Conservation (phyloP, 352 stramenopile species). For the Thalassiosira livingstoniorum region DNA sequence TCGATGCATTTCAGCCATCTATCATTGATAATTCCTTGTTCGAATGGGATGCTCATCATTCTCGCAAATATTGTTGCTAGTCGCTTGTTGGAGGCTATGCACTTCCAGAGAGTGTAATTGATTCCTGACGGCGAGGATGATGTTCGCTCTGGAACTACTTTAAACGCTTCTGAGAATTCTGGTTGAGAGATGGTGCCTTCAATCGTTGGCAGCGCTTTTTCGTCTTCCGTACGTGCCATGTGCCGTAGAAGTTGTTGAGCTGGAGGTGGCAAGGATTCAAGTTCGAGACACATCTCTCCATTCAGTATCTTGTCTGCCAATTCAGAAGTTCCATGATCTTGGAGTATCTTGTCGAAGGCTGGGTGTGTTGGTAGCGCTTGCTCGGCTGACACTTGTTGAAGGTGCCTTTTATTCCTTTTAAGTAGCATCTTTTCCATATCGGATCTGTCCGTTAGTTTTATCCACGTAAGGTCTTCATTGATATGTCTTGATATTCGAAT, state of each 20-base stretch:
- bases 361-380: not conserved
- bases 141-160: not conserved
- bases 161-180: conserved; percentile 18
- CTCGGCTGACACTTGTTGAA: conserved; percentile 34
- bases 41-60: too few species aligned
- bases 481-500: not conserved
- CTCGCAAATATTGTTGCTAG: too few species aligned
- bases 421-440: conserved; percentile 27
- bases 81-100: too few species aligned
- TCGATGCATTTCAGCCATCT: too few species aligned
- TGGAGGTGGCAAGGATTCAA: not conserved
- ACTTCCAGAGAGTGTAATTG: conserved; percentile 1
- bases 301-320: not conserved
- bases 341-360: not conserved
- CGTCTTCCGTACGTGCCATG: not conserved
- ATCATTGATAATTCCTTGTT: too few species aligned
- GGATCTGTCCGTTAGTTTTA: not conserved
- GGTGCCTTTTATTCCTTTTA: conserved; percentile 32
- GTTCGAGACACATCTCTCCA: not conserved
- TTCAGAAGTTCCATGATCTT: not conserved
- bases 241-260: not conserved
- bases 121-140: conserved; percentile 8
- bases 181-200: not conserved
- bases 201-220: not conserved
- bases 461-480: conserved; percentile 4